These are phyloP conservation scores for Fennellomyces sp. DNA, from an alignment of 371 early-diverging fungal genomes.

Conservation along the genomic window DNA sequence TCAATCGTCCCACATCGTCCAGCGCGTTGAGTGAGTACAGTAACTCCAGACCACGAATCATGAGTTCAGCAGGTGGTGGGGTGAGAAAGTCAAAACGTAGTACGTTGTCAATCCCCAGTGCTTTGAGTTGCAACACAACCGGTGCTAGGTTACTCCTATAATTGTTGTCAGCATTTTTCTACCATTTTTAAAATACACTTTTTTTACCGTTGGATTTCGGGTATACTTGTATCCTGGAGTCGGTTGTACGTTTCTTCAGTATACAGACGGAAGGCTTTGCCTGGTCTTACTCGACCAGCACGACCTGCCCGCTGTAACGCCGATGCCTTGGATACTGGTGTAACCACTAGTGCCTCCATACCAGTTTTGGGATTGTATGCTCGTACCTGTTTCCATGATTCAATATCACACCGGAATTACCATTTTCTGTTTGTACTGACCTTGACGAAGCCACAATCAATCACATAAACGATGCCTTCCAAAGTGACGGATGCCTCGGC, in stretches of 20 bases:
- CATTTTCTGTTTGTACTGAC: conserved; percentile 27
- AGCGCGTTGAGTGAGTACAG: conserved; percentile 77
- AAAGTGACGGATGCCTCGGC: conserved; percentile 90
- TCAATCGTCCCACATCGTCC: conserved; percentile 74
- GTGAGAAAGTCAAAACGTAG: conserved; percentile 78
- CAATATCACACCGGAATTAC: not conserved
- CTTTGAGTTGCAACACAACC: conserved; percentile 71
- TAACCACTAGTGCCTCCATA: conserved; percentile 63
- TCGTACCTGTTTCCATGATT: conserved; percentile 55
- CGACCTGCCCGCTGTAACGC: conserved; percentile 85
- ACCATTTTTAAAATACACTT: not conserved
- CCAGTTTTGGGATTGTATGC: conserved; percentile 67
- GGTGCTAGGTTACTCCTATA: conserved; percentile 59
- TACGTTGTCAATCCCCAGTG: conserved; percentile 80
- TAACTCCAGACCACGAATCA: conserved; percentile 69
- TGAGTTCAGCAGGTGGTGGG: conserved; percentile 68
- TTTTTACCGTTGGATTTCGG: conserved; percentile 75
- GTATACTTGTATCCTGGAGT: conserved; percentile 56
- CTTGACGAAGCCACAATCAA: conserved; percentile 88
- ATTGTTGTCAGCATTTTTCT: not conserved
- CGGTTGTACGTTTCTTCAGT: conserved; percentile 68
- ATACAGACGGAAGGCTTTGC: conserved; percentile 73
- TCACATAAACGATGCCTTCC: conserved; percentile 82
- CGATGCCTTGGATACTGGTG: conserved; percentile 71
- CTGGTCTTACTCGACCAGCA: conserved; percentile 75